Base-by-base conservation (phyloP, 1,284 basidiomycete genomes). In the Sporisorium iseilematis-ciliati region DNA sequence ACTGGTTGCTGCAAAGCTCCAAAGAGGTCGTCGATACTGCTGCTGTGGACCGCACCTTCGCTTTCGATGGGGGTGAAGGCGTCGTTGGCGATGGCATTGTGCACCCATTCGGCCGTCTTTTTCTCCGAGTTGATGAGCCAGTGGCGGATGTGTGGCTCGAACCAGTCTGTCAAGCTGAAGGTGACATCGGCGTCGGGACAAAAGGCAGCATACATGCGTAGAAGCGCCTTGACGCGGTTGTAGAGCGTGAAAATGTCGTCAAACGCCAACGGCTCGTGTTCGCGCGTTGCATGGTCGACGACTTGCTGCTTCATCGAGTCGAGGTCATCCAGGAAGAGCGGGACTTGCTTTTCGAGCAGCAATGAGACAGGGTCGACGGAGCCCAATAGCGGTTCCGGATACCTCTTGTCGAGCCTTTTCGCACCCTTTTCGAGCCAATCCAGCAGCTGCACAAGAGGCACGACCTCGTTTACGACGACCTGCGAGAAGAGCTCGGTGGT, bases 11-110 rank as follows among this genome's bases (percentile, higher is more conserved):
- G 91, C 65, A 98, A 89, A 1, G 95, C 97, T 64, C 94, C 94
- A 81, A 98, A 97, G 1, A 99, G 88, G 86, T 99, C 97, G 43
- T 95, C 91, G 63, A 99, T 95, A 0, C 95, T 98, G 41, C 94
- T 95, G 82, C 94, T 96, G 82, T 97, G 94, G 77, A 93, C 92
- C 2, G 89, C 85, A 45, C 91, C 91, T 78, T 94, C 92, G 55
- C 68, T 75, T 26, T 81, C 82, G 56, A 83, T 72, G 3, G 94
- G 91, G 84, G 93, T 89, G 40, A 85, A 84, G 5, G 55, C 46
- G 56, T 85, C 83, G 45, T 65, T 68, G 42, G 58, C 69, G 40
- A 84, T 66, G 10, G 83, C 83, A 31, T 79, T 81, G 62, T 72
- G 62, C 11, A 97, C 95, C 97, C 97, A 99, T 77, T 95, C 92